phyloP scores from a whole-genome alignment of 2,329 filamentous ascomycete species.

The Fusarium lateritium region DNA sequence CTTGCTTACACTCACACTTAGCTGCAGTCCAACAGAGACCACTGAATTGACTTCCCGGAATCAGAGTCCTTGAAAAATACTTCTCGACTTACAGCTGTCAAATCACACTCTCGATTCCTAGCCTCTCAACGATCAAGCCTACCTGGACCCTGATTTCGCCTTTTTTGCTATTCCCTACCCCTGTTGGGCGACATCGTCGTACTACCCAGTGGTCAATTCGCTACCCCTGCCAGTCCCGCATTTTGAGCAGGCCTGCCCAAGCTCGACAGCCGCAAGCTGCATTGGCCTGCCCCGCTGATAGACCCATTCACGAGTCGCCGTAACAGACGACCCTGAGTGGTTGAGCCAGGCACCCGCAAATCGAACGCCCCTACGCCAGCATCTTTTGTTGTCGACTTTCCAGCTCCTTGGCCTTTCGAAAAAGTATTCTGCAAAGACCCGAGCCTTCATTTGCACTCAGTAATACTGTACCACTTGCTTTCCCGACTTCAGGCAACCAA shows the following conservation, averaged over 20 bases:
- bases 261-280: constrained; percentile 45
- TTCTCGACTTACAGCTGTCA: background rate
- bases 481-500: constrained; percentile 9
- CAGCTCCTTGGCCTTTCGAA: constrained; percentile 16
- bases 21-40: constrained; percentile 3
- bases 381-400: constrained; percentile 32
- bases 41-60: constrained; percentile 2
- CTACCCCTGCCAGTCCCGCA: constrained; percentile 41
- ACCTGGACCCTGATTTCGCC: constrained; percentile 43
- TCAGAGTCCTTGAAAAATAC: background rate
- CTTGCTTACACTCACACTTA: constrained; percentile 9
- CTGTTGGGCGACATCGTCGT: constrained; percentile 37
- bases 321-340: constrained; percentile 37
- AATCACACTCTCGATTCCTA: background rate
- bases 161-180: constrained; percentile 24
- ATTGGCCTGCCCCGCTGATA: constrained; percentile 48
- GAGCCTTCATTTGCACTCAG: constrained; percentile 29
- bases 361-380: constrained; percentile 35
- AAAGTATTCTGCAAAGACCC: constrained; percentile 26
- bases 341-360: constrained; percentile 41
- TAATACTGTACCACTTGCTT: constrained; percentile 25
- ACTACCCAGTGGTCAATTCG: constrained; percentile 30
- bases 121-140: constrained; percentile 24
- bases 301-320: constrained; percentile 40
- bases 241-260: constrained; percentile 34